Evolutionary conservation across 2,329 filamentous ascomycete species (phyloP).

Genomic region (Sodiomyces alkalinus): DNA sequence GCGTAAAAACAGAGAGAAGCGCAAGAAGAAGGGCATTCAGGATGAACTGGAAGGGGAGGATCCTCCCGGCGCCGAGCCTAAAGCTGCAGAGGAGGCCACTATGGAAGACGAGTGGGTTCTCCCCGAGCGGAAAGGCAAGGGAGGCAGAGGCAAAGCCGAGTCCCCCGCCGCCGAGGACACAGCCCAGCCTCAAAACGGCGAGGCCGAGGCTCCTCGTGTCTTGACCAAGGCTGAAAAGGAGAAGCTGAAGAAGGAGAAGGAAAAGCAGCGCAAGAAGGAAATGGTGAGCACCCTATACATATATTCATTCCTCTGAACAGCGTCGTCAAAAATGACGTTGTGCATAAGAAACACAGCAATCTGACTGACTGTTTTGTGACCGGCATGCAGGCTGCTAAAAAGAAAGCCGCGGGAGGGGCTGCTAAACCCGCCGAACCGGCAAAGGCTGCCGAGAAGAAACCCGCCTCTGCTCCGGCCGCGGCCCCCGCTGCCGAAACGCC

Average conservation of each 20-base stretch:
- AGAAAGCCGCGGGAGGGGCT: conserved; percentile 38
- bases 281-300: conserved; percentile 45
- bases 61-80: conserved; percentile 46
- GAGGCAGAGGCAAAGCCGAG: conserved; percentile 29
- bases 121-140: conserved; percentile 62
- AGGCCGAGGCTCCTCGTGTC: conserved; percentile 49
- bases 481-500: conserved; percentile 20
- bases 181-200: no score
- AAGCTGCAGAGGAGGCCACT: conserved; percentile 65
- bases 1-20: conserved; percentile 71
- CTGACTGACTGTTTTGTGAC: neutral
- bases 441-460: conserved; percentile 37
- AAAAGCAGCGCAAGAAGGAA: conserved; percentile 98
- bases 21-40: conserved; percentile 70
- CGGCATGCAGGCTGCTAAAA: conserved; percentile 64
- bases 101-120: conserved; percentile 76
- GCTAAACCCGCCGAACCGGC: conserved; percentile 35
- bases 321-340: no score
- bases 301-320: neutral
- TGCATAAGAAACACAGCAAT: no score
- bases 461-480: conserved; percentile 21
- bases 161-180: conserved; percentile 31
- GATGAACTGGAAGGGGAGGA: conserved; percentile 54
- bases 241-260: conserved; percentile 91
- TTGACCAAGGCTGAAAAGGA: conserved; percentile 98